These are phyloP conservation scores for Fusarium hainanense DNA, from an alignment of 2,329 filamentous ascomycete species.

Conservation along the genomic window DNA sequence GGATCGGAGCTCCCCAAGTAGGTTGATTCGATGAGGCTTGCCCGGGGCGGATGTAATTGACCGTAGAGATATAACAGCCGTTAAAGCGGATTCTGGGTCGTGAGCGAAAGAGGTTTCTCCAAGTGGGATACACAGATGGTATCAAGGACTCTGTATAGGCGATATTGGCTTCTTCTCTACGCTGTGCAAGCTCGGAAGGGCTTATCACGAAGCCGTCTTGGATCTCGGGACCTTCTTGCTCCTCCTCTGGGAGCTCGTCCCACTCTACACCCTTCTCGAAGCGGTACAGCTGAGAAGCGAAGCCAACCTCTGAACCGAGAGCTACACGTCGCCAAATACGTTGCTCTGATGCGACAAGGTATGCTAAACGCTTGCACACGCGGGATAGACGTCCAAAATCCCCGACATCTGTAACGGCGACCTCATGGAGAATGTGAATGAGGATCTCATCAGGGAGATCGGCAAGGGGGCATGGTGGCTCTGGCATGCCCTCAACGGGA, in stretches of 20 bases:
- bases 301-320: slow-evolving; percentile 77
- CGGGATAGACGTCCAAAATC: slow-evolving; percentile 79
- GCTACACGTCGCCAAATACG: slow-evolving; percentile 86
- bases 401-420: slow-evolving; percentile 80
- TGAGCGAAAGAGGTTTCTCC: slow-evolving; percentile 78
- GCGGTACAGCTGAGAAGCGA: slow-evolving; percentile 83
- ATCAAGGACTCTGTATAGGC: slow-evolving; percentile 57
- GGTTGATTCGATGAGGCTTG: slow-evolving; percentile 75
- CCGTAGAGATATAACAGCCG: slow-evolving; percentile 94
- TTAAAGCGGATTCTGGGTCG: slow-evolving; percentile 93
- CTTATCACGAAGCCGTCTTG: slow-evolving; percentile 50
- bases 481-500: slow-evolving; percentile 74
- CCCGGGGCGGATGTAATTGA: slow-evolving; percentile 91
- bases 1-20: slow-evolving; percentile 84
- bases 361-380: slow-evolving; percentile 90
- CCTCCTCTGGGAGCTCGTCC: slow-evolving; percentile 58
- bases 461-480: slow-evolving; percentile 84
- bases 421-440: slow-evolving; percentile 77
- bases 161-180: slow-evolving; percentile 49
- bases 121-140: slow-evolving; percentile 61
- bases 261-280: slow-evolving; percentile 73
- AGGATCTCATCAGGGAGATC: slow-evolving; percentile 85
- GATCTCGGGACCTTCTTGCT: slow-evolving; percentile 47
- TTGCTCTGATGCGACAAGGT: slow-evolving; percentile 84
- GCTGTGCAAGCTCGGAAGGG: slow-evolving; percentile 52